Evolutionary conservation across 202 grass and related monocot species (phyloP).

Genomic region (Saccharum hybrid): DNA sequence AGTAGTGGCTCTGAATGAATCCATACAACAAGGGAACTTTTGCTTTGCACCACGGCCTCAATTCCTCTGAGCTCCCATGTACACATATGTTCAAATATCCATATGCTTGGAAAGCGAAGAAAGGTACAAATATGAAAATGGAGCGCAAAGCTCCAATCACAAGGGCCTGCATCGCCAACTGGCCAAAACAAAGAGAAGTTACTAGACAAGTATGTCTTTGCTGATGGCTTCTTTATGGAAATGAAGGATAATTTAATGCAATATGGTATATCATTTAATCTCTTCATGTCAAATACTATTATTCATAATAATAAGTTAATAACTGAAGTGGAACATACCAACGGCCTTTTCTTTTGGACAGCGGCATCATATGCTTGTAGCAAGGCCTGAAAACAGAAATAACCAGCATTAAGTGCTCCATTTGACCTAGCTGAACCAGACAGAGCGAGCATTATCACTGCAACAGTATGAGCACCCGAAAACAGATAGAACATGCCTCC

Average conservation of each 20-base stretch:
- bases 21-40: constrained; percentile 85
- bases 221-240: not conserved
- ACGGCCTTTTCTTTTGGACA: constrained; percentile 65
- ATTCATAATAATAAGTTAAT: not conserved
- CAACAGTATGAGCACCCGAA: constrained; percentile 67
- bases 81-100: constrained; percentile 88
- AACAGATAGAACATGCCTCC: constrained; percentile 88
- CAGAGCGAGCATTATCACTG: constrained; percentile 85
- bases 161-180: constrained; percentile 64
- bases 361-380: constrained; percentile 68
- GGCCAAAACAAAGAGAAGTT: constrained; percentile 39
- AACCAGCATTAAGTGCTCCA: constrained; percentile 94
- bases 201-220: constrained; percentile 32
- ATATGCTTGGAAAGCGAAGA: constrained; percentile 87
- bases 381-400: constrained; percentile 94
- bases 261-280: not conserved
- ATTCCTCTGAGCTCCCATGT: constrained; percentile 44
- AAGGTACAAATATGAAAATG: constrained; percentile 77
- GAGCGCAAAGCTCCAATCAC: constrained; percentile 53
- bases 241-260: not conserved
- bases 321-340: constrained; percentile 52
- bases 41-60: constrained; percentile 79
- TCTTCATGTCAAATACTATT: not conserved
- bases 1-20: constrained; percentile 92
- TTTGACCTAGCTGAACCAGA: constrained; percentile 97